phyloP scores from a whole-genome alignment of 768 basidiomycete genomes.

The Gelatoporia subvermispora region DNA sequence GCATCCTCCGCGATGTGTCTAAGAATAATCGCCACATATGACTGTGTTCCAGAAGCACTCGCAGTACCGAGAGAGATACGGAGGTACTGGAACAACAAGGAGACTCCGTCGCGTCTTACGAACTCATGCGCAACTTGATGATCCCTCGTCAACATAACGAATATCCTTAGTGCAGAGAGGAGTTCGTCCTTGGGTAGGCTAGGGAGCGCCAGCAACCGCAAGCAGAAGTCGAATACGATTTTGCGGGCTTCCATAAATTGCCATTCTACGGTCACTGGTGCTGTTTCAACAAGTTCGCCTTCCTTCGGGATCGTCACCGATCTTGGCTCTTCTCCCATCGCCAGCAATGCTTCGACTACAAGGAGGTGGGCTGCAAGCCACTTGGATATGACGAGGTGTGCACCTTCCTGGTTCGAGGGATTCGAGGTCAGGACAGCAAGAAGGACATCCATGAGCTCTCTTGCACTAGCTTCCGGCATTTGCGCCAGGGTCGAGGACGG shows the following conservation, averaged over 20 bases:
- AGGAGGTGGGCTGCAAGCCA: slow-evolving; percentile 89
- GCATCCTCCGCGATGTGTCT: slow-evolving; percentile 87
- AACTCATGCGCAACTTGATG: slow-evolving; percentile 60
- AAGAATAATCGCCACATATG: slow-evolving; percentile 83
- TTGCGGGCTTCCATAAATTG: slow-evolving; percentile 54
- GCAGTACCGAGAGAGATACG: slow-evolving; percentile 49
- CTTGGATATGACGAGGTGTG: slow-evolving; percentile 59
- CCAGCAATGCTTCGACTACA: slow-evolving; percentile 80
- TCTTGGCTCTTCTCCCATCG: slow-evolving; percentile 68
- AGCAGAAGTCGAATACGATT: slow-evolving; percentile 70
- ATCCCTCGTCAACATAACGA: slow-evolving; percentile 82
- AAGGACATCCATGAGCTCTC: slow-evolving; percentile 61
- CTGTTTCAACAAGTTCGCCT: slow-evolving; percentile 52
- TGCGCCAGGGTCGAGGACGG: slow-evolving; percentile 52
- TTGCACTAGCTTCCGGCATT: slow-evolving; percentile 41
- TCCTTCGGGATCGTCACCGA: slow-evolving; percentile 64
- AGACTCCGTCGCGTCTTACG: slow-evolving; percentile 60
- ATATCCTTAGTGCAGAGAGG: slow-evolving; percentile 72
- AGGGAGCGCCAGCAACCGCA: slow-evolving; percentile 62
- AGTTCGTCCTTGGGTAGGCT: slow-evolving; percentile 76
- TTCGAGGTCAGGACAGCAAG: slow-evolving; percentile 62
- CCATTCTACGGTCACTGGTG: slow-evolving; percentile 56
- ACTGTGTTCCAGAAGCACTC: slow-evolving; percentile 56
- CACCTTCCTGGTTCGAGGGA: slow-evolving; percentile 43
- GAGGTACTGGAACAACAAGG: slow-evolving; percentile 61